Conservation (phyloP, 345 rosid species). For the Bretschneidera sinensis region DNA sequence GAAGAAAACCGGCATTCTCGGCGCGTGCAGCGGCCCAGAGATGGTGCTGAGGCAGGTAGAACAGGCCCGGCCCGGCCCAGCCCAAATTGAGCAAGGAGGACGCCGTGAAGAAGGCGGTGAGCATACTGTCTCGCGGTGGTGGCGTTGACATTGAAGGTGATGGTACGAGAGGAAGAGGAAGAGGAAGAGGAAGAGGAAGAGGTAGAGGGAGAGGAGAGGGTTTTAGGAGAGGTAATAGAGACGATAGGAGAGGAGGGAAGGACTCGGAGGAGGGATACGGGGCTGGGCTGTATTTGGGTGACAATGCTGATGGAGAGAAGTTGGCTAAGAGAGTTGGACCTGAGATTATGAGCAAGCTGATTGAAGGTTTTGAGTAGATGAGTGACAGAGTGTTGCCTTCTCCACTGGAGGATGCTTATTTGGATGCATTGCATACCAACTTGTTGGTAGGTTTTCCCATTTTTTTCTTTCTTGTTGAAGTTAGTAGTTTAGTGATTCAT, state of each 20-base stretch:
- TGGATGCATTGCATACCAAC: conserved; percentile 69
- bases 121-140: conserved; percentile 38
- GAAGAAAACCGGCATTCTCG: conserved; percentile 55
- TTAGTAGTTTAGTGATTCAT: too few species aligned
- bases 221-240: conserved; percentile 25
- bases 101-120: conserved; percentile 48
- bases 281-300: conserved; percentile 34
- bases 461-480: not conserved
- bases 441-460: conserved; percentile 30
- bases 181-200: conserved; percentile 41
- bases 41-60: conserved; percentile 15
- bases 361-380: conserved; percentile 59
- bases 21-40: conserved; percentile 13
- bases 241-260: conserved; percentile 22
- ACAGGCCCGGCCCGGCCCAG: conserved; percentile 3
- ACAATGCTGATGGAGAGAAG: conserved; percentile 65
- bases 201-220: conserved; percentile 38
- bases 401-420: conserved; percentile 42
- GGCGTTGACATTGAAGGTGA: conserved; percentile 16
- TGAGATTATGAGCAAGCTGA: conserved; percentile 51
- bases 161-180: conserved; percentile 30
- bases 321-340: conserved; percentile 53
- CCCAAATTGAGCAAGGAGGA: conserved; percentile 33
- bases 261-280: conserved; percentile 29
- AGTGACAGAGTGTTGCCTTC: conserved; percentile 55